These are phyloP conservation scores for Nakataea oryzae DNA, from an alignment of 2,329 filamentous ascomycete genomes.

Conservation along the genomic window DNA sequence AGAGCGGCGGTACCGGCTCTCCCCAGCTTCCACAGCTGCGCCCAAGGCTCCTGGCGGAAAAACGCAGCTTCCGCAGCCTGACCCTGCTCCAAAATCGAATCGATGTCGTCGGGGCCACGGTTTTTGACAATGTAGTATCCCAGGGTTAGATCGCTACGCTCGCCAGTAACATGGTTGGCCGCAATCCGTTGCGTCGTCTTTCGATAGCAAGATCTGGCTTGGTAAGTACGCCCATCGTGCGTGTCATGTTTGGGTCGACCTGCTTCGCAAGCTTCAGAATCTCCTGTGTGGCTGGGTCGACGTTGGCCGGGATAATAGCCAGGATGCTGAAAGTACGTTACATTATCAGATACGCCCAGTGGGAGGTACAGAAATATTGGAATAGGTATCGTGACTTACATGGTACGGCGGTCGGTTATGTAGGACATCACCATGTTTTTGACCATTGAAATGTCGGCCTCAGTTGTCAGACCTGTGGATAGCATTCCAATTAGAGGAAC, in stretches of 20 bases:
- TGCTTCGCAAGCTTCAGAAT: slow-evolving; percentile 24
- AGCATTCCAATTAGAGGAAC: background rate
- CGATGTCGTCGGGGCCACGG: slow-evolving; percentile 29
- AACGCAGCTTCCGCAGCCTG: slow-evolving; percentile 23
- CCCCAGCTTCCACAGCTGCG: no score
- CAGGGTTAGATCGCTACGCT: slow-evolving; percentile 27
- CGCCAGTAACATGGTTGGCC: slow-evolving; percentile 29
- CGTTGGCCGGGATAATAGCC: slow-evolving; percentile 27
- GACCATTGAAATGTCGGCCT: slow-evolving; percentile 31
- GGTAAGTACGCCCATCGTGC: slow-evolving; percentile 41
- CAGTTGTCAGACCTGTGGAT: slow-evolving; percentile 29
- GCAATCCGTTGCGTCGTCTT: slow-evolving; percentile 23
- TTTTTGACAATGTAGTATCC: slow-evolving; percentile 40
- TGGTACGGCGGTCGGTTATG: slow-evolving; percentile 34
- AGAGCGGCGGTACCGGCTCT: slow-evolving; percentile 26
- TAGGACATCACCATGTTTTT: slow-evolving; percentile 34
- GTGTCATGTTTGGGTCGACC: slow-evolving; percentile 25
- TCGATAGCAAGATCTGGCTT: slow-evolving; percentile 47
- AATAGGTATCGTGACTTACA: slow-evolving; percentile 19
- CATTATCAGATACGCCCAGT: no score
- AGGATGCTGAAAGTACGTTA: no score
- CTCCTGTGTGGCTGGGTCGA: slow-evolving; percentile 26
- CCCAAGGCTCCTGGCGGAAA: slow-evolving; percentile 27
- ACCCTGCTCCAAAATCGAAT: slow-evolving; percentile 19
- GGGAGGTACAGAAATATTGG: no score